Evolutionary conservation across 805 yeast species (phyloP), one percentile per base, ranked within the genome.

Genomic region (Nakazawaea wyomingensis): DNA sequence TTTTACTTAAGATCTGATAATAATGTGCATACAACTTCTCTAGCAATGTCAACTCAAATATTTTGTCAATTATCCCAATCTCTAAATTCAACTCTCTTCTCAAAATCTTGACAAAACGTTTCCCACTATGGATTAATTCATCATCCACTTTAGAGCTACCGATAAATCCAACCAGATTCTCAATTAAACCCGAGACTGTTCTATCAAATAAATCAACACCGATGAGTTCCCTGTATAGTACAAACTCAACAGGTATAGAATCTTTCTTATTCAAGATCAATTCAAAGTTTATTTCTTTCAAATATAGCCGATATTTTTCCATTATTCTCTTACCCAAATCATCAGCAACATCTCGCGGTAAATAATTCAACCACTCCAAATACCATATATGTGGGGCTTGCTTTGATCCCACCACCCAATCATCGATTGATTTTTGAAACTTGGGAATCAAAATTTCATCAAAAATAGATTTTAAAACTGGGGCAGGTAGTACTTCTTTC

Each of bases 151-250:
- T 41, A 10, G 6, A 19, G 8, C 17, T 2, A 2, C 26, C 27
- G 27, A 39, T 33, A 33, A 72, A 71, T 39, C 66, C 71, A 0
- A 86, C 73, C 22, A 81, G 81, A 39, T 81, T 85, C 47, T 66
- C 72, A 49, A 81, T 76, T 0, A 85, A 65, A 4, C 71, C 64
- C 19, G 45, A 50, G 4, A 65, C 39, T 16, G 51, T 33, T 8
- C 43, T 36, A 3, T 47, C 43, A 26, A 53, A 52, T 10, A 48
- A 45, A 4, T 45, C 47, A 5, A 53, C 54, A 5, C 64, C 65
- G 20, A 58, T 50, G 3, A 66, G 54, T 39, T 65, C 68, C 18
- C 57, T 51, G 56, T 69, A 65, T 5, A 61, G 46, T 5, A 47
- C 43, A 18, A 69, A 44, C 43, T 43, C 46, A 19, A 47, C 53